phyloP scores from a whole-genome alignment of 1,139 yeast species.

The Yamadazyma triangularis region DNA sequence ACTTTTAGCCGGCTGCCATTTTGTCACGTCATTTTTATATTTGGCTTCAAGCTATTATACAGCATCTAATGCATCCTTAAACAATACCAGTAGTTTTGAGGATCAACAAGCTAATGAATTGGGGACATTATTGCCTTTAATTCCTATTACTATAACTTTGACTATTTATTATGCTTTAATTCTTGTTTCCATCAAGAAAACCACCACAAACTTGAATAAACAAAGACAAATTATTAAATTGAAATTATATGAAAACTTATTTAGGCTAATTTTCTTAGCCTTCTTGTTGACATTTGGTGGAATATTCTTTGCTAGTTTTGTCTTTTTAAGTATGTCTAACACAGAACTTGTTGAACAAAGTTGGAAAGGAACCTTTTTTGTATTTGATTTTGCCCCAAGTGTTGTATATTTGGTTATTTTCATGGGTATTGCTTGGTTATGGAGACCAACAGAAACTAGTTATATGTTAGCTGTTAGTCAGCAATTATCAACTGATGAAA shows the following conservation, averaged over 20 bases:
- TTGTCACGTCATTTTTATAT: conserved; percentile 62
- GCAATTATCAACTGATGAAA: conserved; percentile 78
- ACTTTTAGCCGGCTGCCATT: conserved; percentile 69
- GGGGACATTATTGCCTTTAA: conserved; percentile 39
- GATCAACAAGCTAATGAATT: conserved; percentile 19
- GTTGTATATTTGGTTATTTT: conserved; percentile 82
- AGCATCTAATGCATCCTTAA: conserved; percentile 17
- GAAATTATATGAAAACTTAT: conserved; percentile 74
- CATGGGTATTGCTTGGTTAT: conserved; percentile 78
- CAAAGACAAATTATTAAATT: conserved; percentile 92
- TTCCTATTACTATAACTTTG: conserved; percentile 71
- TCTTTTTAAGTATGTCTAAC: conserved; percentile 69
- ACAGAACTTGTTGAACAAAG: conserved; percentile 77
- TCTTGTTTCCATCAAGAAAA: conserved; percentile 65
- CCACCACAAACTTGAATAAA: conserved; percentile 68
- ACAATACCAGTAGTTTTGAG: conserved; percentile 17
- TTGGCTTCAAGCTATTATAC: conserved; percentile 61
- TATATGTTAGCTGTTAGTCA: conserved; percentile 93
- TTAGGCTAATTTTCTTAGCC: conserved; percentile 70
- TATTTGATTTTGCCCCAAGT: conserved; percentile 94
- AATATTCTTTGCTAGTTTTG: conserved; percentile 63
- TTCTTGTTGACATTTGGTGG: conserved; percentile 51
- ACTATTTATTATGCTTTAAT: conserved; percentile 72
- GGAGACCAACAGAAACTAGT: conserved; percentile 98
- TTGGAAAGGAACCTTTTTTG: conserved; percentile 90